Base-by-base conservation (phyloP, 371 early-diverging fungal genomes). In the Mucor piriformis region DNA sequence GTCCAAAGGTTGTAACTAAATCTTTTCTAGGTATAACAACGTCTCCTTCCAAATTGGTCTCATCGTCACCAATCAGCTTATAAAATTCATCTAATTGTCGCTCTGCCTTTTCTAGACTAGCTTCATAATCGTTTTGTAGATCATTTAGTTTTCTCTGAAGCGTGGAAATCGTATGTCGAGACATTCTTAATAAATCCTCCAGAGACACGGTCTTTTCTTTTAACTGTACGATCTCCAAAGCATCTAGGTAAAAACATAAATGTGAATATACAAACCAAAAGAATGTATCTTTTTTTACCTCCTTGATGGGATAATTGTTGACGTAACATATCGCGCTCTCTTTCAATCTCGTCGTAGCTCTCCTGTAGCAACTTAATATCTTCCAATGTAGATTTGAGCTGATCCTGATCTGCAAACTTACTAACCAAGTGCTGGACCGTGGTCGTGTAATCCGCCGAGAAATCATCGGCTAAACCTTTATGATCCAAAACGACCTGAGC, bases 401-500 rank as follows among this genome's bases (percentile, higher is more conserved):
- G 84, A 66, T 92, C 92, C 57, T 89, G 86, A 63, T 90, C 87
- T 2, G 87, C 89, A 59, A 94, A 87, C 63, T 88, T 90, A 61
- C 83, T 82, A n/a, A 94, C 76, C 27, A 94, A 75, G 29, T 87
- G 83, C 18, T 84, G 84, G 18, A 94, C 92, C 6, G 89, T 87
- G 2, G 90, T 83, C 11, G 88, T 80, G 66, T 82, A 86, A 2
- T 74, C 64, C 6, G 69, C 49, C 2, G 83, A 76, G 50, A 85
- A 88, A 54, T 88, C 88, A 40, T 87, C 87, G 0, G 88, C 86
- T 20, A 88, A 74, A 0, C 88, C 90, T 54, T 88, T 86, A 38
- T 91, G 83, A 59, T 94, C 92, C 47, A 93, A 76, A 6, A 94
- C 91, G 0, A 94, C 88, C 61, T 93, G 90, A 0, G 92, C 84